A percentile compares a stretch with the other conserved stretches of the same genome.
Conservation (phyloP, 1,284 basidiomycete species). For the Hymenochaete sp. region DNA sequence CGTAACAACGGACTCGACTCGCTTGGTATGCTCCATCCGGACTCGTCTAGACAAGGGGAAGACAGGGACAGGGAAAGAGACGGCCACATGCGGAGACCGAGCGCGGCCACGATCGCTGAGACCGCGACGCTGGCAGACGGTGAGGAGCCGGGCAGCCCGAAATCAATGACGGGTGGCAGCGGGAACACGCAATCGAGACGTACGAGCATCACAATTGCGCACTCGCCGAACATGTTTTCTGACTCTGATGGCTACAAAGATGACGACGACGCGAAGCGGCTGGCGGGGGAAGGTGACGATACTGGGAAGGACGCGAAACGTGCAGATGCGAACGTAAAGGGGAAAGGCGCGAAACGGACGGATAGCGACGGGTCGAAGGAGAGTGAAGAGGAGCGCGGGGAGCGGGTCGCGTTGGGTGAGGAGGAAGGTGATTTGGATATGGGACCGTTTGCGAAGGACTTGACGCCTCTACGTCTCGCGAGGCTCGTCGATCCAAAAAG, state of each 20-base stretch:
- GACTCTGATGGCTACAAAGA: background rate
- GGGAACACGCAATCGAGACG: constrained; percentile 9
- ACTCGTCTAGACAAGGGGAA: constrained; percentile 23
- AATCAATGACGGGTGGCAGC: constrained; percentile 5
- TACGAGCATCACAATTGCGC: constrained; percentile 18
- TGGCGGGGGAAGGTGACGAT: background rate
- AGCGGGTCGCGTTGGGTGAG: constrained; percentile 30
- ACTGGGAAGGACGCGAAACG: background rate
- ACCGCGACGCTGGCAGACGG: constrained; percentile 11
- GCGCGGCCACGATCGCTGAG: constrained; percentile 22
- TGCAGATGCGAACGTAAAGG: background rate
- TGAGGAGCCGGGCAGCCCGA: constrained; percentile 7
- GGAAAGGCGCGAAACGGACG: background rate
- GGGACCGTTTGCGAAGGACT: constrained; percentile 44
- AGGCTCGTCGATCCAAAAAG: constrained; percentile 86
- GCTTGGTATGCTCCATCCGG: constrained; percentile 45
- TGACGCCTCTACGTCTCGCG: constrained; percentile 72
- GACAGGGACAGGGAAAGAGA: background rate
- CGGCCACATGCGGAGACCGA: constrained; percentile 29
- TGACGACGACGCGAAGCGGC: background rate
- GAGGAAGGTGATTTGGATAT: constrained; percentile 19
- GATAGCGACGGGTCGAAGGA: constrained; percentile 6
- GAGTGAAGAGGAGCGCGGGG: constrained; percentile 9
- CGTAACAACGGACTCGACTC: constrained; percentile 42
- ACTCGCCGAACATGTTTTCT: constrained; percentile 7